Percentiles rank a stretch among this genome's conserved stretches.
Evolutionary conservation across 2,329 filamentous ascomycete species (phyloP).

Genomic region (Verruconis gallopava): DNA sequence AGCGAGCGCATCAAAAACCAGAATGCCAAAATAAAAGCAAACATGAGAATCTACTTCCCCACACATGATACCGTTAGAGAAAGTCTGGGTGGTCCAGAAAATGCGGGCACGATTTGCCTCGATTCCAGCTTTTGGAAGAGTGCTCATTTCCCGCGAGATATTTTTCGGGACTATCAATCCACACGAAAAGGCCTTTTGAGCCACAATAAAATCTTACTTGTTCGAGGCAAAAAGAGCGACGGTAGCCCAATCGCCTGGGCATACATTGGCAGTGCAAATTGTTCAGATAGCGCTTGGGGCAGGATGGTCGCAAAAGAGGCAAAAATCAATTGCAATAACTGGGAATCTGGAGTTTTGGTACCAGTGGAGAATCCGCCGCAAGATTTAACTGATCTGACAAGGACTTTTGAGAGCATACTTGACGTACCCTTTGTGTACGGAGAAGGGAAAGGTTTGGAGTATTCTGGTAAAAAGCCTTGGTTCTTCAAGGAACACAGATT

Average conservation of each 20-base stretch:
- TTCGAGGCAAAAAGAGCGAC: slow-evolving; percentile 17
- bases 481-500: background rate
- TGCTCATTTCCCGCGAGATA: slow-evolving; percentile 53
- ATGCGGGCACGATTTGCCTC: slow-evolving; percentile 73
- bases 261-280: slow-evolving; percentile 82
- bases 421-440: slow-evolving; percentile 4
- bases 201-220: slow-evolving; percentile 53
- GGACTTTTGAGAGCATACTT: slow-evolving; percentile 2
- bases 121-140: slow-evolving; percentile 59
- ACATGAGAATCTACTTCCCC: slow-evolving; percentile 70
- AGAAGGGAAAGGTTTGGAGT: background rate
- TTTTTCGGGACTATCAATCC: slow-evolving; percentile 66
- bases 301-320: slow-evolving; percentile 52
- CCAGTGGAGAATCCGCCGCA: slow-evolving; percentile 30
- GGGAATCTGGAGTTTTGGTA: slow-evolving; percentile 86
- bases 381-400: slow-evolving; percentile 1
- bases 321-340: slow-evolving; percentile 79
- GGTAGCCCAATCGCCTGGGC: slow-evolving; percentile 47
- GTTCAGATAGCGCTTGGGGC: slow-evolving; percentile 92
- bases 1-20: background rate
- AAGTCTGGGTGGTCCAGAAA: slow-evolving; percentile 23
- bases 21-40: slow-evolving; percentile 22
- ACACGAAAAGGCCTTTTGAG: slow-evolving; percentile 60
- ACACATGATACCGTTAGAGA: slow-evolving; percentile 46
- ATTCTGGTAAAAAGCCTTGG: slow-evolving; percentile 3